phyloP scores from a whole-genome alignment of 306 rosid species.

The Abrus precatorius region DNA sequence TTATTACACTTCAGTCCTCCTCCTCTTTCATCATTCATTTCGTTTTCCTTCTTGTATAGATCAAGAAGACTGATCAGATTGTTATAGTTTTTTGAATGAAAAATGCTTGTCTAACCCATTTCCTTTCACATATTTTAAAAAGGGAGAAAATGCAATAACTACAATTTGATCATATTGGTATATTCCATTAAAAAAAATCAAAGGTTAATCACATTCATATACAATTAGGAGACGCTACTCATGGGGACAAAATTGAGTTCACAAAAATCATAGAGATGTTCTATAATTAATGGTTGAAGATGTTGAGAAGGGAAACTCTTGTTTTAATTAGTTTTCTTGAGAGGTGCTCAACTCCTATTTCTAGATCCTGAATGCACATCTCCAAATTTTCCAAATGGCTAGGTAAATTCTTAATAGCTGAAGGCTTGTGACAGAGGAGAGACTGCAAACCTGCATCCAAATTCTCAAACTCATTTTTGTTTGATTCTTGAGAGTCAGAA shows the following conservation, averaged over 20 bases:
- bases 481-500: slow-evolving; percentile 40
- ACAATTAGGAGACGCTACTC: slow-evolving; percentile 15
- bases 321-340: slow-evolving; percentile 37
- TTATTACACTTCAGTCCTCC: background rate
- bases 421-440: slow-evolving; percentile 14
- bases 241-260: slow-evolving; percentile 28
- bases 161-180: background rate
- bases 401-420: slow-evolving; percentile 1
- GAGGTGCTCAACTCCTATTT: slow-evolving; percentile 25
- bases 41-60: slow-evolving; percentile 21
- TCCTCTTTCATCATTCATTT: background rate
- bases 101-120: background rate
- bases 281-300: slow-evolving; percentile 37
- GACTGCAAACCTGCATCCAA: slow-evolving; percentile 45
- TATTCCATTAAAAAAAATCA: background rate
- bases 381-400: slow-evolving; percentile 30
- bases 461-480: slow-evolving; percentile 28
- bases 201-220: slow-evolving; percentile 30
- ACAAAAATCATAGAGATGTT: background rate
- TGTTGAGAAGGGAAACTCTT: slow-evolving; percentile 46
- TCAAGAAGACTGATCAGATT: background rate
- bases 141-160: slow-evolving; percentile 6
- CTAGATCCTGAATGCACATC: slow-evolving; percentile 46
- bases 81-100: background rate
- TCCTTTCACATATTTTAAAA: background rate